Percentiles rank a stretch among this genome's conserved stretches.
phyloP scores from a whole-genome alignment of 2,329 filamentous ascomycete species.

The Trichoderma arundinaceum region DNA sequence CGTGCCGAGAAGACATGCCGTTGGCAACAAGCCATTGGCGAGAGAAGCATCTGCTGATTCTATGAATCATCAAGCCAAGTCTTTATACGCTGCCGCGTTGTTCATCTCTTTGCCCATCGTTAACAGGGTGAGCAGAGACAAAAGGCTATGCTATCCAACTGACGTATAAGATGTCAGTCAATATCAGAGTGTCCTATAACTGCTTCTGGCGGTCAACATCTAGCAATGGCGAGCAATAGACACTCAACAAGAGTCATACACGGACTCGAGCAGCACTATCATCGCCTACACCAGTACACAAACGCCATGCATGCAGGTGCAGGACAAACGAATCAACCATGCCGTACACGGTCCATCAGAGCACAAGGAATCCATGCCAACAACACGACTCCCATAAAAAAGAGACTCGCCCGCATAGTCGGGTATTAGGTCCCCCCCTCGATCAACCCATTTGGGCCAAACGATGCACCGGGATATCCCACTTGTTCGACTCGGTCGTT shows the following conservation, averaged over 20 bases:
- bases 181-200: not conserved
- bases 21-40: not conserved
- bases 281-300: not conserved
- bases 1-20: constrained; percentile 12
- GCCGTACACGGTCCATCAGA: not conserved
- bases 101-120: not conserved
- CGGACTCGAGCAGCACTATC: not conserved
- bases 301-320: not conserved
- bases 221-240: not conserved
- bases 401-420: not conserved
- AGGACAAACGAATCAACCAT: not conserved
- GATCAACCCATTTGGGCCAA: not conserved
- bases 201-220: not conserved
- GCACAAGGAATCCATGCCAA: constrained; percentile 9
- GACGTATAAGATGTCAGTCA: not conserved
- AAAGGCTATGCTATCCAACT: not conserved
- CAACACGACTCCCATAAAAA: not conserved
- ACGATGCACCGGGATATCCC: constrained; percentile 23
- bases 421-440: constrained; percentile 2
- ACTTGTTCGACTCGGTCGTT: constrained; percentile 29
- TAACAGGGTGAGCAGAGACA: not conserved
- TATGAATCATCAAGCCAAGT: too few species aligned
- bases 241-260: not conserved
- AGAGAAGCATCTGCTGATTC: not conserved
- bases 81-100: not conserved